Base-by-base conservation (phyloP, 805 yeast genomes). In the Dipodascopsis uninucleata region DNA sequence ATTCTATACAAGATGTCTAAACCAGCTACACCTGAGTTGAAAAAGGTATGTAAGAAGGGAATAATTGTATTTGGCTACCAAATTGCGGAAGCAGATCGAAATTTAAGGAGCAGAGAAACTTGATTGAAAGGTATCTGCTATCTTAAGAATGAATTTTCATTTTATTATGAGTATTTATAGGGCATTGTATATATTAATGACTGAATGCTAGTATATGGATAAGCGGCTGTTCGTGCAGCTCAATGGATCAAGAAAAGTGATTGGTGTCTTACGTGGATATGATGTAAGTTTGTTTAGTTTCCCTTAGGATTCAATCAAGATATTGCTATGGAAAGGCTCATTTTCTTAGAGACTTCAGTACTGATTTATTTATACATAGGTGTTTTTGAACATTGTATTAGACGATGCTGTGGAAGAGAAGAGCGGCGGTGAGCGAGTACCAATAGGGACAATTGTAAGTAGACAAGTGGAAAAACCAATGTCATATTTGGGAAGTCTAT, bases 201-300 rank as follows among this genome's bases (percentile, higher is more conserved):
- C 7, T n/a, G 5, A 23, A 12, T 24, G 46, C n/a, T 56, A 82
- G 81, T 87, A 85, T 61, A 73, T 86, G 76, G 89, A 85, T 60
- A 85, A 85, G 65, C 77, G 78, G 58, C 72, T 90, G 22, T 71
- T 79, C 10, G 69, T 90, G 14, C 84, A 82, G 53, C 71, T 90
- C 48, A 87, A 86, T 62, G 94, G 95, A 1, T 68, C 83, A 10
- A 72, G 97, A 39, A 76, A 76, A 55, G 77, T 90, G 1, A 75
- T 77, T n/a, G 97, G 97, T 1, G 76, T 77, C 9, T 72, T 90
- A 43, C 71, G 85, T 57, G 97, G 97, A 1, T 90, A 79, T 62
- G 97, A 90, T 61, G 76, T 79, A 22, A 57, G 47, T 61, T 57
- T 26, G n/a, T n/a, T n/a, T n/a, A n/a, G n/a, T n/a, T n/a, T n/a